Evolutionary conservation across 768 basidiomycete genomes (phyloP).

Genomic region (Mycena olivaceomarginata): DNA sequence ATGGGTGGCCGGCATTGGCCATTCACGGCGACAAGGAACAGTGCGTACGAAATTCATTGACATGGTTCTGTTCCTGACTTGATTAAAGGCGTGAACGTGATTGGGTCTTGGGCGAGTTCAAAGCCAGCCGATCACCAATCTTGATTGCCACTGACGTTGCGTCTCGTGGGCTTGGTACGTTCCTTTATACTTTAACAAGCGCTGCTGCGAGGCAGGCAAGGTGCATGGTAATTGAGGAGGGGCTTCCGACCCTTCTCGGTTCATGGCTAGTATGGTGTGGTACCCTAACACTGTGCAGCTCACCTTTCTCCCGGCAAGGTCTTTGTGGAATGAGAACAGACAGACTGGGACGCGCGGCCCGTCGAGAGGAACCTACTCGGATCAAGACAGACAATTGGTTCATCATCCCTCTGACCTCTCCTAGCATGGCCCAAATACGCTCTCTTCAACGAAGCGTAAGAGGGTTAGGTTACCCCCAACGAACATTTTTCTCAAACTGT

Average conservation of each 20-base stretch:
- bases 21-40: constrained; percentile 99
- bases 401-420: constrained; percentile 65
- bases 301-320: constrained; percentile 34
- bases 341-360: constrained; percentile 59
- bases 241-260: constrained; percentile 46
- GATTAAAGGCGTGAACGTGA: constrained; percentile 92
- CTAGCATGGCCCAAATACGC: constrained; percentile 57
- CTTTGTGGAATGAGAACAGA: constrained; percentile 49
- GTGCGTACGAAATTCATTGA: constrained; percentile 65
- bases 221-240: constrained; percentile 46
- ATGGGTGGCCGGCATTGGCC: constrained; percentile 99
- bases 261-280: constrained; percentile 47
- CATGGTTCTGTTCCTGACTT: constrained; percentile 18
- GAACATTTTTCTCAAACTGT: constrained; percentile 61
- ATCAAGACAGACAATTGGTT: constrained; percentile 53
- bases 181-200: constrained; percentile 65
- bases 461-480: constrained; percentile 60
- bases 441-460: constrained; percentile 58
- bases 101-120: constrained; percentile 99
- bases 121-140: constrained; percentile 97
- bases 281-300: constrained; percentile 49
- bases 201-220: constrained; percentile 64
- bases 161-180: constrained; percentile 99
- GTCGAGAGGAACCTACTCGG: constrained; percentile 59
- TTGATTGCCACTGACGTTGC: constrained; percentile 99